Conservation (phyloP, 768 basidiomycete species). For the Naematelia encephala region DNA sequence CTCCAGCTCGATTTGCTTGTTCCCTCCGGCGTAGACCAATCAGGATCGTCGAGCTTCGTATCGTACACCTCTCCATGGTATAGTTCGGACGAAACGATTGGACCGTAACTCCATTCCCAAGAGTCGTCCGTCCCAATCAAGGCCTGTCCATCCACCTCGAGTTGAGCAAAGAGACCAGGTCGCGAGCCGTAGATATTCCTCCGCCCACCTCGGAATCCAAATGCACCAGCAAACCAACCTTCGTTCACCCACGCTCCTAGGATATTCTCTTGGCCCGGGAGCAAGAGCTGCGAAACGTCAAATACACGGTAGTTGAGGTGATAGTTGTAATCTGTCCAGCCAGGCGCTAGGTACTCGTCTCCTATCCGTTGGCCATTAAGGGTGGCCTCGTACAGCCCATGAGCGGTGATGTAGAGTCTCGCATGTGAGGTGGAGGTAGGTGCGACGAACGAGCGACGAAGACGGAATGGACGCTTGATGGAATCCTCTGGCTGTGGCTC, state of each 20-base stretch:
- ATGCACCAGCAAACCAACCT: conserved; percentile 35
- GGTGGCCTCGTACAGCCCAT: conserved; percentile 36
- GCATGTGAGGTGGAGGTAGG: not conserved
- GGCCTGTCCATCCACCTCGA: conserved; percentile 28
- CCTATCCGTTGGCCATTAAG: conserved; percentile 41
- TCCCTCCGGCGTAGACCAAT: not conserved
- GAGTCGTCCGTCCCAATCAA: conserved; percentile 16
- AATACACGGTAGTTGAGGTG: conserved; percentile 41
- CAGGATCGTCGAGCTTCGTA: not conserved
- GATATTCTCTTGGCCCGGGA: conserved; percentile 31
- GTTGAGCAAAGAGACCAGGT: conserved; percentile 28
- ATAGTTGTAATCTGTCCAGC: conserved; percentile 44
- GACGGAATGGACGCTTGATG: conserved; percentile 30
- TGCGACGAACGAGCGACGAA: conserved; percentile 19
- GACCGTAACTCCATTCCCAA: conserved; percentile 29
- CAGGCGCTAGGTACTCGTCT: conserved; percentile 39
- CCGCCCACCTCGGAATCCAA: conserved; percentile 13
- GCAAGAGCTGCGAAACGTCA: conserved; percentile 24
- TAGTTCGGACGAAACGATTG: conserved; percentile 17
- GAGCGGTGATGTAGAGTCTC: conserved; percentile 42
- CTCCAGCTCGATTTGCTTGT: not conserved
- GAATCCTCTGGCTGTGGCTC: not conserved
- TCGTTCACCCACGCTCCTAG: conserved; percentile 27
- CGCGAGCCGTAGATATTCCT: conserved; percentile 26
- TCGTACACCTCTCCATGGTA: conserved; percentile 32